A percentile compares a stretch with the other conserved stretches of the same genome.
These are phyloP conservation scores for Ceratocystis lukuohia DNA, from an alignment of 2,329 filamentous ascomycete species.

Conservation along the genomic window DNA sequence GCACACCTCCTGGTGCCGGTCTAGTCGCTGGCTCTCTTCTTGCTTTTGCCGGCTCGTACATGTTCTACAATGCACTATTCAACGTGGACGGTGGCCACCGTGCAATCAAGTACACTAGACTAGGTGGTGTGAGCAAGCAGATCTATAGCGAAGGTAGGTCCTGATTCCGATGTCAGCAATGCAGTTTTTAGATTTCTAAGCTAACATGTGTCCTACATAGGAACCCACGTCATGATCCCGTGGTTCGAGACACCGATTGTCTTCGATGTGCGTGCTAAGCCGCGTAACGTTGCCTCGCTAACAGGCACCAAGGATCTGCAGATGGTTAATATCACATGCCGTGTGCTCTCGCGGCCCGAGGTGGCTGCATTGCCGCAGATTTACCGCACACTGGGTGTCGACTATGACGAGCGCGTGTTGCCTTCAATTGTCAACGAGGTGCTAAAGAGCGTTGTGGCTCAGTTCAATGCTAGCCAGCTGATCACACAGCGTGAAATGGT, in stretches of 20 bases:
- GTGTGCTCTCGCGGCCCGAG: constrained; percentile 86
- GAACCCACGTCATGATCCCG: constrained; percentile 84
- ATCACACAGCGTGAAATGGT: constrained; percentile 99
- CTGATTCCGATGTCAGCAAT: not conserved
- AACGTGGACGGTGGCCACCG: constrained; percentile 96
- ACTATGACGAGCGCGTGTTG: constrained; percentile 94
- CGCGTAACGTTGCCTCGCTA: constrained; percentile 88
- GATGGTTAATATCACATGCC: constrained; percentile 99
- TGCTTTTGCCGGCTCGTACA: constrained; percentile 34
- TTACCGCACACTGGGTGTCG: constrained; percentile 84
- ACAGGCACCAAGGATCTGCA: constrained; percentile 98
- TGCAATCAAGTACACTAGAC: constrained; percentile 92
- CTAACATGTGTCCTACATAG: constrained; percentile 31
- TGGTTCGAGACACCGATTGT: constrained; percentile 96
- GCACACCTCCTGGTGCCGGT: constrained; percentile 28
- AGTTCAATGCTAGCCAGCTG: constrained; percentile 96
- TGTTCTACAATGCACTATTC: constrained; percentile 51
- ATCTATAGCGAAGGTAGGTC: constrained; percentile 81
- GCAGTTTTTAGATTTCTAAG: not conserved
- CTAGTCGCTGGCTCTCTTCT: constrained; percentile 33
- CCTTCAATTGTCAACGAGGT: constrained; percentile 99
- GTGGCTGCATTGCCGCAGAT: constrained; percentile 87
- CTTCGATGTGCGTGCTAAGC: constrained; percentile 96
- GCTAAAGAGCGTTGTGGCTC: constrained; percentile 92
- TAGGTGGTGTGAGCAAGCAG: constrained; percentile 87